Percentiles rank a stretch among this genome's conserved stretches.
These are phyloP conservation scores for Diversispora eburnea DNA, from an alignment of 192 early-diverging fungal genomes.

Conservation along the genomic window DNA sequence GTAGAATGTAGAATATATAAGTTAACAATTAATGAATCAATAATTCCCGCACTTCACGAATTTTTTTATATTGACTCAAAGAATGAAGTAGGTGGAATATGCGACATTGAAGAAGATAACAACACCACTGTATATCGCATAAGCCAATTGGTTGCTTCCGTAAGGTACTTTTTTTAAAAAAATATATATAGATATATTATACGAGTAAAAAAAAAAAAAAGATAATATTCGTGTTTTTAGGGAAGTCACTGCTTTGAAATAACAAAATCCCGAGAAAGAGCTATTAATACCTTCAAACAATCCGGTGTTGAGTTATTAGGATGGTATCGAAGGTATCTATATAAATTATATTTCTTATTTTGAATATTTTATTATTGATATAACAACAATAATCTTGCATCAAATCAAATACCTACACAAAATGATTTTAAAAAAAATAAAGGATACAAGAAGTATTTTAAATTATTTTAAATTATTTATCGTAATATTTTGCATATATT, in stretches of 20 bases:
- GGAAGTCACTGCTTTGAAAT: constrained; percentile 14
- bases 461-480: no score
- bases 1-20: constrained; percentile 1
- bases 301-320: constrained; percentile 5
- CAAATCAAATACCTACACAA: constrained; percentile 9
- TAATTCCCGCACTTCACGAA: constrained; percentile 21
- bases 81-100: constrained; percentile 25
- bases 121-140: no score
- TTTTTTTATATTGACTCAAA: constrained; percentile 18
- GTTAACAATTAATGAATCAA: constrained; percentile 23
- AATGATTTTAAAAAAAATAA: constrained; percentile 11
- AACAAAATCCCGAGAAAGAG: background rate
- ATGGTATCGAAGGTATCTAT: constrained; percentile 27
- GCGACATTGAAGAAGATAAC: background rate
- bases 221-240: background rate
- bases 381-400: constrained; percentile 1
- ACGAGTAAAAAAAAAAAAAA: background rate
- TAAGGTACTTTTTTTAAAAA: no score
- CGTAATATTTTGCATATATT: no score
- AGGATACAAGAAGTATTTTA: constrained; percentile 2
- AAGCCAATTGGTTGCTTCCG: no score
- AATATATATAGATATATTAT: no score
- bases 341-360: background rate
- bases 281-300: background rate
- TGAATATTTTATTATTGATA: background rate